phyloP scores from a whole-genome alignment of 768 basidiomycete genomes.

The Suillus subaureus region DNA sequence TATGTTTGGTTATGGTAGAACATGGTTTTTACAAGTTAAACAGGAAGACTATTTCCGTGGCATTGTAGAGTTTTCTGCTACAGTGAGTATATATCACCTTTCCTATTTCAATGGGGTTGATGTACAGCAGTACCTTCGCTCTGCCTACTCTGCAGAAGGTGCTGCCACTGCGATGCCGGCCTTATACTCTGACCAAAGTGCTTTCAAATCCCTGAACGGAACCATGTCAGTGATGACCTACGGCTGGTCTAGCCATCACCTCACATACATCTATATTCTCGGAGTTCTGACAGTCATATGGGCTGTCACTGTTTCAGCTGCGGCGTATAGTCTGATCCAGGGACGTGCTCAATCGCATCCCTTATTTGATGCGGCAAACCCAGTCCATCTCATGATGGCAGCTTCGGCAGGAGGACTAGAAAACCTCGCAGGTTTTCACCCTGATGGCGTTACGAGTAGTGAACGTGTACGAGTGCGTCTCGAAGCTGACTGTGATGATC shows the following conservation, averaged over 20 bases:
- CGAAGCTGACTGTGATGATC: not conserved
- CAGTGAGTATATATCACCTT: not conserved
- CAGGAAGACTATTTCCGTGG: constrained; percentile 11
- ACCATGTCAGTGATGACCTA: constrained; percentile 1
- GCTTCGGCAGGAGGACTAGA: not conserved
- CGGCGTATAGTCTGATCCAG: not conserved
- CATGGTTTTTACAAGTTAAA: not conserved
- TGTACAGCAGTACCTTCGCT: constrained; percentile 9
- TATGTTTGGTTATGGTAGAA: not conserved
- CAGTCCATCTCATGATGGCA: not conserved
- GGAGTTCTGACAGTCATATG: not conserved
- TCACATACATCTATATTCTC: not conserved
- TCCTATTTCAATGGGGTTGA: not conserved
- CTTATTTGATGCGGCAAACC: not conserved
- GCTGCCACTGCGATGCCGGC: not conserved
- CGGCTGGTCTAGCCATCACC: not conserved
- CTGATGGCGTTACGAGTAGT: not conserved
- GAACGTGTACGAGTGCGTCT: not conserved
- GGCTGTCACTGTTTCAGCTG: not conserved
- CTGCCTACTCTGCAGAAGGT: constrained; percentile 8
- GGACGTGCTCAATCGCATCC: not conserved
- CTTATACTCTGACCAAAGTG: not conserved
- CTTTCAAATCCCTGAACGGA: constrained; percentile 1
- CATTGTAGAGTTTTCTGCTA: constrained; percentile 12
- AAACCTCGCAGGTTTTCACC: not conserved